phyloP scores from a whole-genome alignment of 345 rosid species.

The Camelina laxa region DNA sequence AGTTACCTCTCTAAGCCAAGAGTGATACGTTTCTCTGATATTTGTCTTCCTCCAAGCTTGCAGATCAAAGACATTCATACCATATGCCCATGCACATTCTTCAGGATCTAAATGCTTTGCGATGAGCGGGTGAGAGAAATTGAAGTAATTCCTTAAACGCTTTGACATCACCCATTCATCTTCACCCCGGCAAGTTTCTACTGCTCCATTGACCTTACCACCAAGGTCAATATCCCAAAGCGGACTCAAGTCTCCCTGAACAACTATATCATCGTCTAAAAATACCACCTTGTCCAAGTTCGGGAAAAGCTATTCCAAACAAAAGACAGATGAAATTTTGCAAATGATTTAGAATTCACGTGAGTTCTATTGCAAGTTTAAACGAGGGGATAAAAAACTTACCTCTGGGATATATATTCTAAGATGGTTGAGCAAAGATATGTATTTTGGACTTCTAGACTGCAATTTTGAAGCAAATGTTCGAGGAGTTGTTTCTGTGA shows the following conservation, averaged over 20 bases:
- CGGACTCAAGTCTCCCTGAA: constrained; percentile 89
- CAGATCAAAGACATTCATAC: constrained; percentile 97
- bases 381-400: constrained; percentile 34
- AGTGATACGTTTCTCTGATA: constrained; percentile 91
- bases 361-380: not conserved
- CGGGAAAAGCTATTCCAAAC: constrained; percentile 82
- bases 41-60: constrained; percentile 85
- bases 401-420: constrained; percentile 99
- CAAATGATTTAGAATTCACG: not conserved
- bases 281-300: constrained; percentile 94
- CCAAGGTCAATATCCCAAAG: constrained; percentile 90
- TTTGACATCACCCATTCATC: constrained; percentile 99
- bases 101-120: constrained; percentile 79
- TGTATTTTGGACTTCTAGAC: constrained; percentile 99
- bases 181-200: constrained; percentile 97
- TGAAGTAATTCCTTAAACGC: constrained; percentile 94
- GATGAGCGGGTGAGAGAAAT: constrained; percentile 96
- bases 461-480: constrained; percentile 94
- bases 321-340: not conserved
- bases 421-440: constrained; percentile 97
- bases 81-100: constrained; percentile 99
- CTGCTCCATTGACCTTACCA: constrained; percentile 98
- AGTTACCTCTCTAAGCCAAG: constrained; percentile 90
- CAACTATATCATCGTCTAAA: constrained; percentile 93
- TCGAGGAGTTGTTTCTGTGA: constrained; percentile 79